Percentiles rank a stretch among this genome's conserved stretches.
phyloP scores from a whole-genome alignment of 441 rosid genomes.

The Theobroma grandiflorum region DNA sequence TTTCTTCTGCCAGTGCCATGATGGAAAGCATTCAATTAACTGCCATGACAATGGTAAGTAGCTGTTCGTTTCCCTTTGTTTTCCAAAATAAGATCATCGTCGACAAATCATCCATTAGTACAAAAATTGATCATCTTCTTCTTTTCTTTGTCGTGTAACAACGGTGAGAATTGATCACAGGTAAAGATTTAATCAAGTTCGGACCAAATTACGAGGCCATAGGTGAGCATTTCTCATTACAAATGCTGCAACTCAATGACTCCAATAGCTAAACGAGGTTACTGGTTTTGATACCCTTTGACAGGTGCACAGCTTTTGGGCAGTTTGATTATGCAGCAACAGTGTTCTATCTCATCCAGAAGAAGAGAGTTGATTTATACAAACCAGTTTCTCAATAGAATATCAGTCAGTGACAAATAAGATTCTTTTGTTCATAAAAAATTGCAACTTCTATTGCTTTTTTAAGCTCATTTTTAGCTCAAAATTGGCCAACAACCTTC shows the following conservation, averaged over 20 bases:
- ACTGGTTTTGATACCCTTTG: background rate
- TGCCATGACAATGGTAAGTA: background rate
- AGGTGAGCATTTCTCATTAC: constrained; percentile 29
- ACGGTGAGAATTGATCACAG: background rate
- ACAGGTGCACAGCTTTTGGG: constrained; percentile 36
- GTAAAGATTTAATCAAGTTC: background rate
- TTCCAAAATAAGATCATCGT: background rate
- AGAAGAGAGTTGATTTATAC: constrained; percentile 30
- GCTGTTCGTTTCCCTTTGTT: background rate
- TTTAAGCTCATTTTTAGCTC: background rate
- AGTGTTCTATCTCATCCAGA: constrained; percentile 31
- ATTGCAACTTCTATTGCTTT: background rate
- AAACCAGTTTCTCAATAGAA: constrained; percentile 33
- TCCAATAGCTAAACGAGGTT: background rate
- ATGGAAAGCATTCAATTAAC: constrained; percentile 26
- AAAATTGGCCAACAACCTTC: background rate
- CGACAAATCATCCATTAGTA: background rate
- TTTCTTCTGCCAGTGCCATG: constrained; percentile 35
- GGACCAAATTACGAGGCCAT: constrained; percentile 13
- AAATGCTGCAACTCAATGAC: background rate
- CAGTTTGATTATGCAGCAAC: constrained; percentile 23
- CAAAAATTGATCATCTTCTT: background rate
- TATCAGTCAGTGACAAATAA: background rate
- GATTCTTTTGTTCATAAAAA: background rate
- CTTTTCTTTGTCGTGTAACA: background rate